Evolutionary conservation across 192 early-diverging fungal species (phyloP), one percentile per base, ranked within the genome.

Genomic region (Backusella mclennaniae): DNA sequence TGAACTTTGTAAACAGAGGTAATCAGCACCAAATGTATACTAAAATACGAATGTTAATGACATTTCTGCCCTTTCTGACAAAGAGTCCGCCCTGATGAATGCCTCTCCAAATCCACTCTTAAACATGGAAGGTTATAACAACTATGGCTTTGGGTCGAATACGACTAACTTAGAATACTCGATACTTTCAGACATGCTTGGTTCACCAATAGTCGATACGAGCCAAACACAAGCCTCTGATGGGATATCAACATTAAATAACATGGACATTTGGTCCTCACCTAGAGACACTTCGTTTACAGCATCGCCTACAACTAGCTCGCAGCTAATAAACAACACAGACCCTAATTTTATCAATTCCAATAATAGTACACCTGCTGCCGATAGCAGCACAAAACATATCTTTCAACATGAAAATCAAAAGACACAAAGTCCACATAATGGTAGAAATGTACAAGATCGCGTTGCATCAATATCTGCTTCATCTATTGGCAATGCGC

Each of bases 111-210:
- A 41, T 35, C 73, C 39, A 0, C 39, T 74, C 17, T 41, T 69
- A 19, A 29, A 31, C 31, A 36, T 76, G 44, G 39, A 69, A 52
- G 71, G 59, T 1, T 70, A 70, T 68, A 63, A 63, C 21, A 71
- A 89, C 74, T 87, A 87, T 78, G 86, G 89, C 15, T 98, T 98
- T 85, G 94, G 94, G 23, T 98, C 96, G 4, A 94, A 94, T 74
- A 85, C 94, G 31, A 88, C 92, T 73, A 97, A 94, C 75, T 85
- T 95, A 38, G 96, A 98, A 81, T 95, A 96, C 77, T 90, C 92
- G 1, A 92, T 97, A 52, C 82, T 97, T 26, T 94, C 93, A 3
- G 95, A 89, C 76, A 97, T 97, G 95, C 87, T 97, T n/a, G 82
- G 88, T 26, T 86, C 89, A 33, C 87, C 88, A 21, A 79, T 88